Conservation (phyloP, 2,329 filamentous ascomycete genomes). For the Beauveria bassiana region DNA sequence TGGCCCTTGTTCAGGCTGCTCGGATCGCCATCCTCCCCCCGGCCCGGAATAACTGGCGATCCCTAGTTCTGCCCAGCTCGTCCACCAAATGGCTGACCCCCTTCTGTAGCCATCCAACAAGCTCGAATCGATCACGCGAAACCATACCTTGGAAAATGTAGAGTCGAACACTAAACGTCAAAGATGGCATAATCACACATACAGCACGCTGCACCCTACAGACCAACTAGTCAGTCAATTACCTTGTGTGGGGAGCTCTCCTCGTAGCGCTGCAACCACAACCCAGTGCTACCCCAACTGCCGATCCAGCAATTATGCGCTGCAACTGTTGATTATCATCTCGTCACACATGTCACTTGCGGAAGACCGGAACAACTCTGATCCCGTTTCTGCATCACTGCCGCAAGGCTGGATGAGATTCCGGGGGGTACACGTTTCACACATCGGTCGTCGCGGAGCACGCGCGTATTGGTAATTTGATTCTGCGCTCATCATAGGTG, state of each 20-base stretch:
- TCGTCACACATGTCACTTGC: not conserved
- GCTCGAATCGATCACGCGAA: not conserved
- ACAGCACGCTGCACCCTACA: not conserved
- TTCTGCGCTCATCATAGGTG: not conserved
- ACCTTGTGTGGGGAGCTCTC: not conserved
- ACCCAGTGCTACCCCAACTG: not conserved
- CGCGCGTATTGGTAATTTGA: not conserved
- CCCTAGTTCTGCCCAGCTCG: too few relatives aligned
- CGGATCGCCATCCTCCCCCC: too few relatives aligned
- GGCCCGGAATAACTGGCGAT: too few relatives aligned
- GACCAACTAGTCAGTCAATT: too few relatives aligned
- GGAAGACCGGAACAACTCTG: not conserved
- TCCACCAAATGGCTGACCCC: not conserved
- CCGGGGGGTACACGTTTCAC: too few relatives aligned
- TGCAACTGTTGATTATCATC: not conserved
- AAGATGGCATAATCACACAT: not conserved
- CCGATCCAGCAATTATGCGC: not conserved
- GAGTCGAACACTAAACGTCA: too few relatives aligned
- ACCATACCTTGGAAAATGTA: too few relatives aligned
- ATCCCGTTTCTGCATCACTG: too few relatives aligned
- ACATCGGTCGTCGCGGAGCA: too few relatives aligned
- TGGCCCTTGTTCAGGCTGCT: too few relatives aligned
- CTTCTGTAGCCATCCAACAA: not conserved
- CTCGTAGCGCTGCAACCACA: not conserved
- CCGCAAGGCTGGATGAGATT: not conserved